These are phyloP conservation scores for Dipodascus albidus DNA, from an alignment of 805 yeast genomes.

Conservation along the genomic window DNA sequence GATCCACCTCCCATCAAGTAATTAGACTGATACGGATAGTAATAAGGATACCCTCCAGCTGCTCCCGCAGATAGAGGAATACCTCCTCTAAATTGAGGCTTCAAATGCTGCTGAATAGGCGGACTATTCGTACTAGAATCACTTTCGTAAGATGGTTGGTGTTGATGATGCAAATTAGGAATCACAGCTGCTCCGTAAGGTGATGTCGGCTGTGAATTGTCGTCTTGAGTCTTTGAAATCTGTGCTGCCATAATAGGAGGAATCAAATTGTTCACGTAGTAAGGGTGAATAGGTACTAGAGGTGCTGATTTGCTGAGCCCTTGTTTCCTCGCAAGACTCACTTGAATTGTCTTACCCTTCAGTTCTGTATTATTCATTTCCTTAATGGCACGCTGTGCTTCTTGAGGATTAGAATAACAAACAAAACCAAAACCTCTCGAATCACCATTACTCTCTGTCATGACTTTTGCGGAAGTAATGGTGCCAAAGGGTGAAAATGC, in stretches of 20 bases:
- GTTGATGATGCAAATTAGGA: neutral
- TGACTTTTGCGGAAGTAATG: conserved; percentile 43
- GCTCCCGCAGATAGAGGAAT: neutral
- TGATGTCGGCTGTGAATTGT: neutral
- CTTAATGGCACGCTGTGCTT: conserved; percentile 59
- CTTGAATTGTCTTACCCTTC: conserved; percentile 42
- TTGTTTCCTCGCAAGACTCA: conserved; percentile 69
- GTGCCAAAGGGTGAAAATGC: conserved; percentile 38
- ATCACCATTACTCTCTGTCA: conserved; percentile 36
- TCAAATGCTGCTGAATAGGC: neutral
- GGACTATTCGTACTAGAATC: neutral
- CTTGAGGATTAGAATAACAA: conserved; percentile 52
- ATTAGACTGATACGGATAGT: neutral
- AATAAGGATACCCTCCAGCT: neutral
- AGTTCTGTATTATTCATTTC: conserved; percentile 47
- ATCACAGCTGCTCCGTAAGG: neutral
- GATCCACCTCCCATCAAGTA: neutral
- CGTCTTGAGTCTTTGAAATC: neutral
- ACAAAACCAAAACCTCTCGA: conserved; percentile 79
- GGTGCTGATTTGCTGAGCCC: conserved; percentile 4
- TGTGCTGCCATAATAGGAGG: conserved; percentile 1
- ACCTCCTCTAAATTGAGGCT: neutral
- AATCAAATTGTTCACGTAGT: neutral
- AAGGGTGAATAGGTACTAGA: neutral
- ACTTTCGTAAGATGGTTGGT: neutral